Conservation (phyloP, 257 asterid genomes). For the Solanum rostratum region DNA sequence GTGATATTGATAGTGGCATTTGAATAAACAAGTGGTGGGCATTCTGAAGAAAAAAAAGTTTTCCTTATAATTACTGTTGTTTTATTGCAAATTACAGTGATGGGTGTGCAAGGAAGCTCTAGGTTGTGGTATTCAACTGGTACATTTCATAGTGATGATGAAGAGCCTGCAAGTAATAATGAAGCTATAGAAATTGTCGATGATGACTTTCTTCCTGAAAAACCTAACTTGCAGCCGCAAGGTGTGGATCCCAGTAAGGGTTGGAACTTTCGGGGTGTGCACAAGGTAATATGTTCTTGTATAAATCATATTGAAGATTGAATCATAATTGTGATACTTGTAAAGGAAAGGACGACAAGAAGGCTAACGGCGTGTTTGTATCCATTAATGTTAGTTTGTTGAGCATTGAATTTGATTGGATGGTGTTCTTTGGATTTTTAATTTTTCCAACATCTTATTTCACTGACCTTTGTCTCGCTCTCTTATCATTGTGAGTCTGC, state of each 20-base stretch:
- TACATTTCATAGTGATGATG: constrained; percentile 18
- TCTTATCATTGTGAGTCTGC: background rate
- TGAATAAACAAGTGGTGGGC: constrained; percentile 7
- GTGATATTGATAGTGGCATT: background rate
- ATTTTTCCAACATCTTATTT: background rate
- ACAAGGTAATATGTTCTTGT: constrained; percentile 42
- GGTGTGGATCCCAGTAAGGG: constrained; percentile 85
- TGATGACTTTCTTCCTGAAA: constrained; percentile 43
- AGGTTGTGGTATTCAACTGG: constrained; percentile 48
- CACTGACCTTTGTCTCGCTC: background rate
- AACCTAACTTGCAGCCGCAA: constrained; percentile 61
- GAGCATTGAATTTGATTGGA: background rate
- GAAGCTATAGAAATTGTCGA: constrained; percentile 29
- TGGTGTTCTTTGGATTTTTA: background rate
- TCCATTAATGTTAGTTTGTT: background rate
- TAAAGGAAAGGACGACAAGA: background rate
- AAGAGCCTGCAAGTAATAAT: constrained; percentile 8
- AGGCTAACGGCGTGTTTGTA: background rate
- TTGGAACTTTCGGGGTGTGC: constrained; percentile 94
- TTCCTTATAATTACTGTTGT: background rate
- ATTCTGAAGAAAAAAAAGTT: background rate
- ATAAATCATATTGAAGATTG: background rate
- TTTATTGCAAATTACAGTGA: constrained; percentile 13
- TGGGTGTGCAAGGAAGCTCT: constrained; percentile 33
- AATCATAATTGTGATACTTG: background rate